Evolutionary conservation across 2,329 filamentous ascomycete species (phyloP).

Genomic region (Tolypocladium paradoxum): DNA sequence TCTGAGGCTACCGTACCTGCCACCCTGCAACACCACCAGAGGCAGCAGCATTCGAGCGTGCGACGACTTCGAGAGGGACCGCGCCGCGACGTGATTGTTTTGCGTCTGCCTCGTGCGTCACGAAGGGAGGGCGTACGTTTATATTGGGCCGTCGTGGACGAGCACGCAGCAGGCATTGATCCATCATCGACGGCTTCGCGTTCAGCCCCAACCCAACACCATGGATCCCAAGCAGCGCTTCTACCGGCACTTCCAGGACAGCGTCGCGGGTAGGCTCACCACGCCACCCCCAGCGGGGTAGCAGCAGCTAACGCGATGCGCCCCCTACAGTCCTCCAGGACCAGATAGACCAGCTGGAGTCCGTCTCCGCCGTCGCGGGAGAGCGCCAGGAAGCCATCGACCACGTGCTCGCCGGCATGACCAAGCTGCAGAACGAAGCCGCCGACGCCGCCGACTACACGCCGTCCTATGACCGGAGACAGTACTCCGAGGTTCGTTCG

Average conservation of each 20-base stretch:
- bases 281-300: background rate
- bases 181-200: background rate
- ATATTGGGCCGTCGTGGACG: background rate
- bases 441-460: constrained; percentile 74
- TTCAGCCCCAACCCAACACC: background rate
- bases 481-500: constrained; percentile 60
- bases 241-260: constrained; percentile 72
- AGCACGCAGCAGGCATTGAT: background rate
- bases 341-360: constrained; percentile 58
- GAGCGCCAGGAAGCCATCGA: constrained; percentile 76
- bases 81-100: background rate
- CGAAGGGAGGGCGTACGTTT: background rate
- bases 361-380: constrained; percentile 50
- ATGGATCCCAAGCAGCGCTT: constrained; percentile 61
- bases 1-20: background rate
- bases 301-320: background rate
- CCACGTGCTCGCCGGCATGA: constrained; percentile 68
- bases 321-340: constrained; percentile 57
- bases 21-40: background rate
- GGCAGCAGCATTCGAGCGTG: background rate
- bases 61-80: background rate
- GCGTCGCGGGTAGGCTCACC: constrained; percentile 50
- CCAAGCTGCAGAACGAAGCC: constrained; percentile 71
- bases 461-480: constrained; percentile 80
- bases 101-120: background rate